phyloP scores from a whole-genome alignment of 2,329 filamentous ascomycete species.

The Aspergillus sp. region DNA sequence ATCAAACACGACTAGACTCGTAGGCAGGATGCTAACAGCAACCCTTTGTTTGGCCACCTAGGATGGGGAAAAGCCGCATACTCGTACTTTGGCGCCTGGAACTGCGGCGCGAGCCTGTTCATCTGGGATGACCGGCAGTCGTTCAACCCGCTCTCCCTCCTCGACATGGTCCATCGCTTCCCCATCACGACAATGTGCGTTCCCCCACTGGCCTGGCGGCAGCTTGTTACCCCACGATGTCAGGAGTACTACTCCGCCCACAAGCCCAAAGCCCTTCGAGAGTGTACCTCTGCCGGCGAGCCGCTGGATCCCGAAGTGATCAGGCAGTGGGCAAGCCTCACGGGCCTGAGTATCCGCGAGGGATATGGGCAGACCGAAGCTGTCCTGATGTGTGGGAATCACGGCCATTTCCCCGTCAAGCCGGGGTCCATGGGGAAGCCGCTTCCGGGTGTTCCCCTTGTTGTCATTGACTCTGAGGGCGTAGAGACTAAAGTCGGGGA shows the following conservation, averaged over 20 bases:
- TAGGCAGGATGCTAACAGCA: no score
- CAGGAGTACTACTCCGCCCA: background rate
- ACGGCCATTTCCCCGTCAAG: background rate
- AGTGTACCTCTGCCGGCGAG: background rate
- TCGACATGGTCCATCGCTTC: background rate
- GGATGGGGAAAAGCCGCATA: background rate
- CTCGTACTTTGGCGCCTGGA: background rate
- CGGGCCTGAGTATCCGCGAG: background rate
- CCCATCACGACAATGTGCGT: background rate
- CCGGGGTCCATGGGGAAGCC: constrained; percentile 6
- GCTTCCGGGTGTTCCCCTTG: background rate
- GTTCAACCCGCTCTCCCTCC: background rate
- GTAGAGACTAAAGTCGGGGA: no score
- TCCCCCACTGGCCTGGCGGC: background rate
- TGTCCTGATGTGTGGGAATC: background rate
- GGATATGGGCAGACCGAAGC: constrained; percentile 6
- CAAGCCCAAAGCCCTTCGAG: background rate
- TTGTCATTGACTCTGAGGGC: background rate
- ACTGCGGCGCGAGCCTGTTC: background rate
- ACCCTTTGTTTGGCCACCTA: background rate
- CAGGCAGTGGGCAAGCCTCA: background rate
- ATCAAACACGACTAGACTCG: no score
- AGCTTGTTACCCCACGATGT: background rate
- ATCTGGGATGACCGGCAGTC: background rate
- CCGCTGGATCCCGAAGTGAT: background rate